Conservation (phyloP, 228 moss, liverwort and hornwort genomes). For the Sphagnum fallax region DNA sequence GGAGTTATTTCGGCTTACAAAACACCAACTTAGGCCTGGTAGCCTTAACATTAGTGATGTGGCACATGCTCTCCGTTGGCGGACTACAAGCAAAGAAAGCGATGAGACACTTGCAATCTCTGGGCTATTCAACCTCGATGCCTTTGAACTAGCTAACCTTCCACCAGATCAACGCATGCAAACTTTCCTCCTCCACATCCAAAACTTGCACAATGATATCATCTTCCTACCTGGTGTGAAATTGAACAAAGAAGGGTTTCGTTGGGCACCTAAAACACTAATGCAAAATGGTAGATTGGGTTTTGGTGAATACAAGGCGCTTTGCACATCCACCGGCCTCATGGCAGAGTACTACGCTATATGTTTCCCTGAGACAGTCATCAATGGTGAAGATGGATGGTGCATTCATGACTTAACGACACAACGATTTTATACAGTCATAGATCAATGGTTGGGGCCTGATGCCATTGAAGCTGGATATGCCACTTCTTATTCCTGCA, state of each 20-base stretch:
- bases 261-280: conserved; percentile 9
- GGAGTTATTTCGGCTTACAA: not conserved
- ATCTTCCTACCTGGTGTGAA: conserved; percentile 3
- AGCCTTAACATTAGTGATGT: not conserved
- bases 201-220: conserved; percentile 1
- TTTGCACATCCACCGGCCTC: not conserved
- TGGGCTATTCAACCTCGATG: conserved; percentile 5
- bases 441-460: not conserved
- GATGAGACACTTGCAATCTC: conserved; percentile 11
- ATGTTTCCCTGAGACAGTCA: not conserved
- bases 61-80: conserved; percentile 4
- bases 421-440: not conserved
- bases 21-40: not conserved
- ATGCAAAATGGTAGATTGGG: not conserved
- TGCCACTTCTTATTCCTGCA: not conserved
- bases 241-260: conserved; percentile 5
- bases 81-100: conserved; percentile 3
- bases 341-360: not conserved
- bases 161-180: conserved; percentile 8
- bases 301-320: not conserved
- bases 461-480: not conserved
- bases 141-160: conserved; percentile 1
- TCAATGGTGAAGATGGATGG: not conserved
- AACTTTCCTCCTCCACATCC: conserved; percentile 7
- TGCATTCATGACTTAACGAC: not conserved